Percentiles rank a stretch among this genome's conserved stretches.
These are phyloP conservation scores for Talaromyces marneffei DNA, from an alignment of 2,329 filamentous ascomycete species.

Conservation along the genomic window DNA sequence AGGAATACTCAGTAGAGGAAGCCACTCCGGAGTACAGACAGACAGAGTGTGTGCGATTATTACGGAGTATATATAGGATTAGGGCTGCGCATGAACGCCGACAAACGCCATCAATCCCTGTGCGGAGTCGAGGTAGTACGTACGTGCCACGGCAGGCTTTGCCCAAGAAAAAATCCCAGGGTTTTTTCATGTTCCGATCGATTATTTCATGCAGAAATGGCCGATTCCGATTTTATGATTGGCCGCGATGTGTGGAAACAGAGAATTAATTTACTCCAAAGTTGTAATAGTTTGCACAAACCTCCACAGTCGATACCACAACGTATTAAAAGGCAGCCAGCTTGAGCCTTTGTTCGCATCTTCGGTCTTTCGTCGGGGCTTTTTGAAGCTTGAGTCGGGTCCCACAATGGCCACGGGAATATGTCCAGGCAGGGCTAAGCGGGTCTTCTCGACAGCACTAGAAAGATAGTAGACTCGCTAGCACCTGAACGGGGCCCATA, in stretches of 20 bases:
- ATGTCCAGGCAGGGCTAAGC: conserved; percentile 3
- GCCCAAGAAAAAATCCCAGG: not conserved
- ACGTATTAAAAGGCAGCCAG: not conserved
- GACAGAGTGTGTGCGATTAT: too few species aligned
- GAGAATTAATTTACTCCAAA: too few species aligned
- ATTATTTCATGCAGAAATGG: not conserved
- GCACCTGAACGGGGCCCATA: not conserved
- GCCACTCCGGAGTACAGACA: too few species aligned
- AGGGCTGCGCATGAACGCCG: not conserved
- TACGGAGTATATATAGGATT: not conserved
- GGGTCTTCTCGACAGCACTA: not conserved
- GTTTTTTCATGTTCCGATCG: not conserved
- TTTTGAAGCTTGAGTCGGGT: not conserved
- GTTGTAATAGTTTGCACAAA: too few species aligned
- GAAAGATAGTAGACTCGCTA: not conserved
- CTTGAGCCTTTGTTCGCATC: not conserved
- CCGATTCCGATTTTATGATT: not conserved
- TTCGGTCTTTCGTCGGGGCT: not conserved
- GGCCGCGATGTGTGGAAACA: not conserved
- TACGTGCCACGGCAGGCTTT: too few species aligned
- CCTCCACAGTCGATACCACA: too few species aligned
- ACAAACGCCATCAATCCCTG: not conserved
- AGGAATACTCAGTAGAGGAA: too few species aligned
- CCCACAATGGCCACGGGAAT: not conserved
- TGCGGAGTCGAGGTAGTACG: too few species aligned